Evolutionary conservation across 2,329 filamentous ascomycete genomes (phyloP), one percentile per base, ranked within the genome.

Genomic region (Penicillium olsonii): DNA sequence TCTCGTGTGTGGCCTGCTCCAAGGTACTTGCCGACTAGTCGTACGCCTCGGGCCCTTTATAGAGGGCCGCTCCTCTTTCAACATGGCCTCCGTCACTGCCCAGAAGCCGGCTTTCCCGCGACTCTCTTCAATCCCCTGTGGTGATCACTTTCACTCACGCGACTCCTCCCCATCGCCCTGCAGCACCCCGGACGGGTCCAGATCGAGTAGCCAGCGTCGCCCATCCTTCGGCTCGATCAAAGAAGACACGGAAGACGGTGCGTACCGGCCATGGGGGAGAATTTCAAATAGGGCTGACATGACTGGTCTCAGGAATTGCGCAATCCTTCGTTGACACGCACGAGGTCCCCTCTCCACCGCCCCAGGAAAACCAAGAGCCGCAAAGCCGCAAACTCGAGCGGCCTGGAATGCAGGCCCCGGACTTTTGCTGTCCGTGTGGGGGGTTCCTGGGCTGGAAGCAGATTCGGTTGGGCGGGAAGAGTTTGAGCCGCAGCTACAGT

Each of bases 351-450:
- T 59, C 67, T 9, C 59, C 63, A 7, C 61, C 67, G 8, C 47
- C 54, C 15, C 48, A 53, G 34, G 47, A 45, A 22, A 22, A 24
- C 9, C 47, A 40, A 29, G 63, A 70, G 12, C 48, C 58, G 5
- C 39, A 26, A 15, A 34, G 38, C 26, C 35, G 52, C 26, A 66
- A 62, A 37, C 31, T 48, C 27, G 57, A 56, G 22, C 48, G 51
- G 31, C 53, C 57, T 42, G 63, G 69, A 18, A 68, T 72, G 64
- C 69, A 61, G 37, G 53, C 62, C 15, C 70, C 71, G 17, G 71
- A 73, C 38, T 75, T 75, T 49, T 76, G 72, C 62, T 76, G 74
- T 58, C 72, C 72, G 9, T 76, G 74, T 50, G 73, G 73, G 41
- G 70, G 71, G 22, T 74, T 74, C 48, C 56, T 71, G 37, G 72